phyloP scores from a whole-genome alignment of 75 land plant species.

The Sequoiadendron giganteum region DNA sequence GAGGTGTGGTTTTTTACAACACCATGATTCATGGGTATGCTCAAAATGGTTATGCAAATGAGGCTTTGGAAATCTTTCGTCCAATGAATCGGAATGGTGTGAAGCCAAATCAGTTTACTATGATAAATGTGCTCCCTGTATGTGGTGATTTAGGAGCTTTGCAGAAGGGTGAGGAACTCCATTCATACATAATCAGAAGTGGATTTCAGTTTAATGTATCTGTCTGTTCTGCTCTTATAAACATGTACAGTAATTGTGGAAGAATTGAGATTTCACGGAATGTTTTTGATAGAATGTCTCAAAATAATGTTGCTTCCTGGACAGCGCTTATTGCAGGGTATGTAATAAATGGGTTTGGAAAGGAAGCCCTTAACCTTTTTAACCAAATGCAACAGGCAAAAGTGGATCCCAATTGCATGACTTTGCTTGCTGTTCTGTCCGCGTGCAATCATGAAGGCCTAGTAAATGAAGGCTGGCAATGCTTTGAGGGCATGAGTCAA shows the following conservation, averaged over 20 bases:
- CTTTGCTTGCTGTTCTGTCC: neutral
- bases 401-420: neutral
- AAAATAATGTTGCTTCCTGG: conserved; percentile 20
- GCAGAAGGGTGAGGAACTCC: conserved; percentile 4
- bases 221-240: conserved; percentile 12
- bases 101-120: conserved; percentile 14
- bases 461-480: conserved; percentile 2
- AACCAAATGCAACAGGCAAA: conserved; percentile 11
- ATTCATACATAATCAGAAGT: conserved; percentile 2
- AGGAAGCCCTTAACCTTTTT: conserved; percentile 9
- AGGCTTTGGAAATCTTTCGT: conserved; percentile 15
- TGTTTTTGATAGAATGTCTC: conserved; percentile 20
- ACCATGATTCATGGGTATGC: conserved; percentile 20
- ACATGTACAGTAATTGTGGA: conserved; percentile 5
- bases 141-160: conserved; percentile 16
- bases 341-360: conserved; percentile 12
- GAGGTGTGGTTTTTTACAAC: conserved; percentile 16
- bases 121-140: conserved; percentile 4
- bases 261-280: neutral
- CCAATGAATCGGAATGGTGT: conserved; percentile 4
- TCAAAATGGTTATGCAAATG: conserved; percentile 9
- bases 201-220: neutral
- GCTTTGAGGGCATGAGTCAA: conserved; percentile 2
- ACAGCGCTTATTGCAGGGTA: conserved; percentile 14
- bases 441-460: conserved; percentile 17